Conservation (phyloP, 495 filamentous ascomycete species). For the Niebla homalea region DNA sequence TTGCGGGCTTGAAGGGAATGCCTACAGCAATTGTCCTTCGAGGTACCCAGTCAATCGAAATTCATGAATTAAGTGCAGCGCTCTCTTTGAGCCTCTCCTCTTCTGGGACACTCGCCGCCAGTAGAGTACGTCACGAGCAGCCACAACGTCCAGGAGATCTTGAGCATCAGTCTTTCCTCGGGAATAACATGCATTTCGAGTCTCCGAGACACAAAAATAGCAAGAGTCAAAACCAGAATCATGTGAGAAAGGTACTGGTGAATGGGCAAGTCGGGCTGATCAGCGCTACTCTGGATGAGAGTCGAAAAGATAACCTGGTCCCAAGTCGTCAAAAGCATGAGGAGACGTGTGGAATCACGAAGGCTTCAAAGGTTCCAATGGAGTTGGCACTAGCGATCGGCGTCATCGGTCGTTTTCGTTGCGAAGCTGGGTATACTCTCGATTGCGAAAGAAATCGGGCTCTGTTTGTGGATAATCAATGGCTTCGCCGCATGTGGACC, state of each 20-base stretch:
- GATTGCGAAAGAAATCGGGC: constrained; percentile 53
- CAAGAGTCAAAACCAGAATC: too few species aligned
- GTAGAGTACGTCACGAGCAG: constrained; percentile 10
- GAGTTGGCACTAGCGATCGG: constrained; percentile 31
- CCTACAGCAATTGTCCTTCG: constrained; percentile 55
- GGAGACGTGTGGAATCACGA: not conserved
- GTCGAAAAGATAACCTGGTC: too few species aligned
- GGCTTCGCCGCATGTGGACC: constrained; percentile 62
- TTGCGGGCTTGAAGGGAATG: constrained; percentile 40
- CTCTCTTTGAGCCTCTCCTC: constrained; percentile 35
- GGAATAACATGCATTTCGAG: too few species aligned
- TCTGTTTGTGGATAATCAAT: constrained; percentile 58
- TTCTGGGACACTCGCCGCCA: constrained; percentile 27
- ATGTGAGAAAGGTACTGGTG: too few species aligned
- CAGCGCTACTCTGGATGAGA: too few species aligned
- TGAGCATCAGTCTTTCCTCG: too few species aligned
- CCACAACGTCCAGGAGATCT: too few species aligned
- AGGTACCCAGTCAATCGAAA: constrained; percentile 52
- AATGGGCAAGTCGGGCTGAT: too few species aligned
- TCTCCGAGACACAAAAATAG: too few species aligned
- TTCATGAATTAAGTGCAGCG: constrained; percentile 47
- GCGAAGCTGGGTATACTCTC: constrained; percentile 68
- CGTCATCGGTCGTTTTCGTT: constrained; percentile 36
- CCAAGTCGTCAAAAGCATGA: too few species aligned
- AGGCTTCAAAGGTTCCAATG: constrained; percentile 18